phyloP scores from a whole-genome alignment of 176 grass and related monocot genomes.

The Metroxylon sagu region DNA sequence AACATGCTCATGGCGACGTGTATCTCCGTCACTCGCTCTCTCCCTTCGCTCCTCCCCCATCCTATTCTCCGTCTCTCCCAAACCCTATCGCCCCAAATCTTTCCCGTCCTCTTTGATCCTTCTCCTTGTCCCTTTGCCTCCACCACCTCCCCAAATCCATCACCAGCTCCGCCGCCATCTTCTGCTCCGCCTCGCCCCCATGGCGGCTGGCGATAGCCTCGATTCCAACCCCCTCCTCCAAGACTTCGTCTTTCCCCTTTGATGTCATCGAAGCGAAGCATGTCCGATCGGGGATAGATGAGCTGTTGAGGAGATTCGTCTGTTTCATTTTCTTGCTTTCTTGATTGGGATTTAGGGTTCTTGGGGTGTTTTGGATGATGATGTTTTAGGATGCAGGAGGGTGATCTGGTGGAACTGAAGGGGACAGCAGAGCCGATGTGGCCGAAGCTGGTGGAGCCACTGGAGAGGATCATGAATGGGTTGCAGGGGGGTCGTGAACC shows the following conservation, averaged over 20 bases:
- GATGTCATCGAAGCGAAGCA: conserved; percentile 53
- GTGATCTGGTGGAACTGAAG: conserved; percentile 71
- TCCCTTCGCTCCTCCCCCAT: conserved; percentile 1
- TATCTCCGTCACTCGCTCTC: conserved; percentile 12
- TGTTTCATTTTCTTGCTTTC: not conserved
- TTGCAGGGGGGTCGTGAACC: conserved; percentile 70
- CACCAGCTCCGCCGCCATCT: not conserved
- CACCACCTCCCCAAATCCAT: conserved; percentile 24
- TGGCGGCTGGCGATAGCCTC: not conserved
- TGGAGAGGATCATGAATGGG: conserved; percentile 75
- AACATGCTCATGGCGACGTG: conserved; percentile 24
- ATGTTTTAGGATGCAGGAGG: conserved; percentile 34
- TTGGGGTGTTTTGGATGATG: not conserved
- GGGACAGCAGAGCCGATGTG: conserved; percentile 62
- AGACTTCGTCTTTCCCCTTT: conserved; percentile 63
- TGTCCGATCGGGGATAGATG: conserved; percentile 63
- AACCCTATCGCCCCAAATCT: not conserved
- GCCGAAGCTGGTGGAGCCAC: conserved; percentile 76
- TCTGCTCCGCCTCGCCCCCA: conserved; percentile 24
- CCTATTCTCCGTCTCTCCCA: conserved; percentile 13
- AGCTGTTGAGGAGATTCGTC: conserved; percentile 60
- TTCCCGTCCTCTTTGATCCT: conserved; percentile 16
- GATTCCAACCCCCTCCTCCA: conserved; percentile 57
- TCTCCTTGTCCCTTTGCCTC: conserved; percentile 43
- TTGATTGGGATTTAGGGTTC: conserved; percentile 11